Evolutionary conservation across 1,284 basidiomycete species (phyloP).

Genomic region (Tylopilus orsonianus): DNA sequence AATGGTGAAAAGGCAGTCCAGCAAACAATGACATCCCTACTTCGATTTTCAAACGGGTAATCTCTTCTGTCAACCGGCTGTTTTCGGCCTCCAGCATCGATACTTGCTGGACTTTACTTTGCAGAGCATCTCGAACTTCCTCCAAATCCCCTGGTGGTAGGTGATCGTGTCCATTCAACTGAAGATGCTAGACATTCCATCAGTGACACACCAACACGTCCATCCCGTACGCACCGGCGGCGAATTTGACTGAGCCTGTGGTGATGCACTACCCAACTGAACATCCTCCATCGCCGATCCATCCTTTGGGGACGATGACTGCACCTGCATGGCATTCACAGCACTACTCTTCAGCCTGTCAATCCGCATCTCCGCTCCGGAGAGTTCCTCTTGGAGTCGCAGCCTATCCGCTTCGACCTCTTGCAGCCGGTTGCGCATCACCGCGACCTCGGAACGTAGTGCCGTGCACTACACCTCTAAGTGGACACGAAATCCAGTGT

Average conservation of each 20-base stretch:
- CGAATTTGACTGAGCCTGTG: constrained; percentile 34
- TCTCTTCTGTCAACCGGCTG: constrained; percentile 40
- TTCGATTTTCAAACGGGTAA: constrained; percentile 45
- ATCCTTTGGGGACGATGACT: constrained; percentile 36
- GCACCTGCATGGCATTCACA: constrained; percentile 45
- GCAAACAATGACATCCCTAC: constrained; percentile 32
- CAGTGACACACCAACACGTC: constrained; percentile 3
- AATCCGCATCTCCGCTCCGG: constrained; percentile 65
- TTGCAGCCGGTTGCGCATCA: constrained; percentile 57
- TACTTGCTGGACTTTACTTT: constrained; percentile 31
- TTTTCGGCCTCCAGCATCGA: constrained; percentile 46
- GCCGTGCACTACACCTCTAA: constrained; percentile 47
- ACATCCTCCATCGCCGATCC: constrained; percentile 48
- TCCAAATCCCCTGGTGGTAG: constrained; percentile 33
- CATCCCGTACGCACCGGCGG: constrained; percentile 62
- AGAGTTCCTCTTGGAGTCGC: constrained; percentile 55
- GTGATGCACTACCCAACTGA: constrained; percentile 17
- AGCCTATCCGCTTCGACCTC: constrained; percentile 57
- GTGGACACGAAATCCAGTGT: constrained; percentile 10
- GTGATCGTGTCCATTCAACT: constrained; percentile 30
- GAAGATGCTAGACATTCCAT: constrained; percentile 20
- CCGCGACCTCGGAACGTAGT: constrained; percentile 59
- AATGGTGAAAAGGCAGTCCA: constrained; percentile 6
- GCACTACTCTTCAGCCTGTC: constrained; percentile 72
- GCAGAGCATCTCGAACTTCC: constrained; percentile 42